A percentile compares a stretch with the other conserved stretches of the same genome.
These are phyloP conservation scores for Phialophora expanda DNA, from an alignment of 2,329 filamentous ascomycete species.

Conservation along the genomic window DNA sequence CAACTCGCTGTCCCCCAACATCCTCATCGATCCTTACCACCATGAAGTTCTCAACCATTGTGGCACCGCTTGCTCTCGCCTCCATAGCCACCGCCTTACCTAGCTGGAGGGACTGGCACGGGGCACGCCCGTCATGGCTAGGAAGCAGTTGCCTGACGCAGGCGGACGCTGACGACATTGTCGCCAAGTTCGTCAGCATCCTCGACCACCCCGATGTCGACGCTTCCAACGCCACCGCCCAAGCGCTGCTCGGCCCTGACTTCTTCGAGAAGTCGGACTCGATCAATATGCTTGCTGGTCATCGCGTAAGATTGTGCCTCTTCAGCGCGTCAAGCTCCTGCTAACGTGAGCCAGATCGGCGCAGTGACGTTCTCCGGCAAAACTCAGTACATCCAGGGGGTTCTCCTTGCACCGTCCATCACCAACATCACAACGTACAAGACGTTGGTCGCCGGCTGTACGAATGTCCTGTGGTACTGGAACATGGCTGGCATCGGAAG, in stretches of 20 bases:
- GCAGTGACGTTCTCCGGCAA: slow-evolving; percentile 24
- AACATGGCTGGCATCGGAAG: slow-evolving; percentile 31
- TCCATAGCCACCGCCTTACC: slow-evolving; percentile 18
- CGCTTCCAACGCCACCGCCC: slow-evolving; percentile 30
- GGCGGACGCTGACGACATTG: slow-evolving; percentile 27
- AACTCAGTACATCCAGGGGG: slow-evolving; percentile 28
- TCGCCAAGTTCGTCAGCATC: slow-evolving; percentile 34
- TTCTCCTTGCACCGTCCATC: slow-evolving; percentile 28
- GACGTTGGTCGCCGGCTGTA: slow-evolving; percentile 25
- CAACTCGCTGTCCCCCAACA: not conserved
- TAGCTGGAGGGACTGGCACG: slow-evolving; percentile 25
- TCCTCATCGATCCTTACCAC: not conserved
- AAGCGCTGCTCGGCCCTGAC: slow-evolving; percentile 29
- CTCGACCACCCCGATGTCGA: slow-evolving; percentile 28
- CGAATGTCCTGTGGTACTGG: slow-evolving; percentile 30
- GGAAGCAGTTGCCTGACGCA: slow-evolving; percentile 26
- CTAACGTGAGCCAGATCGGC: slow-evolving; percentile 18
- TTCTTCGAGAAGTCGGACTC: slow-evolving; percentile 36
- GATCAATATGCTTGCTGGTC: slow-evolving; percentile 35
- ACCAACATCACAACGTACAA: slow-evolving; percentile 26
- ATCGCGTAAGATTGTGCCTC: slow-evolving; percentile 24
- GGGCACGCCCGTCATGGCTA: not conserved
- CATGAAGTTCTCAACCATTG: slow-evolving; percentile 29
- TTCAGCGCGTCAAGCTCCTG: not conserved
- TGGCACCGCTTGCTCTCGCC: slow-evolving; percentile 24